Evolutionary conservation across 768 basidiomycete species (phyloP).

Genomic region (Agrocybe chaxingu): DNA sequence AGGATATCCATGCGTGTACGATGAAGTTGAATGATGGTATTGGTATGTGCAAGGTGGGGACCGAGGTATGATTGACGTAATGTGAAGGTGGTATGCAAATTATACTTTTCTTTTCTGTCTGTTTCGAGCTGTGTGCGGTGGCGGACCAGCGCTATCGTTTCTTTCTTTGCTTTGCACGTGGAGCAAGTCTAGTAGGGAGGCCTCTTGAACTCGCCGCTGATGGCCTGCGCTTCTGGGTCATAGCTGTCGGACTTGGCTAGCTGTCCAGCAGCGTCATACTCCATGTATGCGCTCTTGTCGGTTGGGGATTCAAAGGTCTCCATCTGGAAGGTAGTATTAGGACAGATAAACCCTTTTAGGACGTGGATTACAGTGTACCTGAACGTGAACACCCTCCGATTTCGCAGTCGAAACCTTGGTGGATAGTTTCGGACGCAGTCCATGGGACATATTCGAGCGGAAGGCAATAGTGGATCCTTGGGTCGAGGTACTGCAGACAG

Average conservation of each 20-base stretch:
- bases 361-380: conserved; percentile 31
- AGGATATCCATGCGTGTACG: background rate
- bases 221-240: conserved; percentile 59
- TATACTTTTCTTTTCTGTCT: conserved; percentile 8
- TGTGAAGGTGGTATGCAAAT: conserved; percentile 5
- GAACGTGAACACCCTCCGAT: conserved; percentile 56
- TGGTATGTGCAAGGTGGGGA: background rate
- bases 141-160: background rate
- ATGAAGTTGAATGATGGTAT: background rate
- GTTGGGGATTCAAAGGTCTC: conserved; percentile 53
- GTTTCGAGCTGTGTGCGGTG: background rate
- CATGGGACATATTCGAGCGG: conserved; percentile 35
- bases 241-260: conserved; percentile 40
- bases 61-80: conserved; percentile 4
- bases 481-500: conserved; percentile 30
- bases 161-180: background rate
- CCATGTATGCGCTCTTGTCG: conserved; percentile 36
- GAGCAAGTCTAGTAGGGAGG: conserved; percentile 36
- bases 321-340: conserved; percentile 43
- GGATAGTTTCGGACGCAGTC: conserved; percentile 30
- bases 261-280: conserved; percentile 59
- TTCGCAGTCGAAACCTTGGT: conserved; percentile 32
- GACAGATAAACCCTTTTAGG: conserved; percentile 4
- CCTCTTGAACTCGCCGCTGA: conserved; percentile 62
- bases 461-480: conserved; percentile 61